Evolutionary conservation across 768 basidiomycete genomes (phyloP).

Genomic region (Collybia mongolica): DNA sequence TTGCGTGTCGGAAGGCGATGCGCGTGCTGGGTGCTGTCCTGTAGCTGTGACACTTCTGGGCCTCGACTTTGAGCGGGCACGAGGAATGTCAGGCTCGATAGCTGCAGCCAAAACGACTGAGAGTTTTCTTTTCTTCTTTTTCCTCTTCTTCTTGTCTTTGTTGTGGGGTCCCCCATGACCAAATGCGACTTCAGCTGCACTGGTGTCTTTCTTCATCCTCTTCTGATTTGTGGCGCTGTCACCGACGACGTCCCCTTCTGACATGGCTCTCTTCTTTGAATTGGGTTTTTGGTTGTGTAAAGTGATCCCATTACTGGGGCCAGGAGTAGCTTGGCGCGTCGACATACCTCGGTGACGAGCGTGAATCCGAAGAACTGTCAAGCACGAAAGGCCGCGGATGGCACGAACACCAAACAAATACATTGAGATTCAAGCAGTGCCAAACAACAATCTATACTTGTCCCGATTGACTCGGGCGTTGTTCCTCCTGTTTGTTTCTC

Average conservation of each 20-base stretch:
- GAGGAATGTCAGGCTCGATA: constrained; percentile 10
- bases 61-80: constrained; percentile 7
- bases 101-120: constrained; percentile 24
- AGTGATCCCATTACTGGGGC: constrained; percentile 22
- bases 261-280: constrained; percentile 29
- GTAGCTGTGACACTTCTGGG: constrained; percentile 14
- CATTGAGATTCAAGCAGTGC: background rate
- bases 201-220: constrained; percentile 27
- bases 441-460: constrained; percentile 1
- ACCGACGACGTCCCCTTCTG: constrained; percentile 24
- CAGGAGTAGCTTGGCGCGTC: constrained; percentile 35
- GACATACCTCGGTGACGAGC: constrained; percentile 13
- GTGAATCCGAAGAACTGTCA: background rate
- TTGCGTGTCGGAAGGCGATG: background rate
- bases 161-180: constrained; percentile 25
- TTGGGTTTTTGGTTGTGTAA: constrained; percentile 22
- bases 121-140: constrained; percentile 33
- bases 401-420: background rate
- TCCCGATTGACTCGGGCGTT: background rate
- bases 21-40: constrained; percentile 7
- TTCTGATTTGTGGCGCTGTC: constrained; percentile 22
- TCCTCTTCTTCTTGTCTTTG: constrained; percentile 29
- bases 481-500: background rate
- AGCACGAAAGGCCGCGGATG: background rate
- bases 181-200: constrained; percentile 1